Percentiles rank a stretch among this genome's conserved stretches.
Evolutionary conservation across 192 early-diverging fungal genomes (phyloP).

Genomic region (Coemansia sp.): DNA sequence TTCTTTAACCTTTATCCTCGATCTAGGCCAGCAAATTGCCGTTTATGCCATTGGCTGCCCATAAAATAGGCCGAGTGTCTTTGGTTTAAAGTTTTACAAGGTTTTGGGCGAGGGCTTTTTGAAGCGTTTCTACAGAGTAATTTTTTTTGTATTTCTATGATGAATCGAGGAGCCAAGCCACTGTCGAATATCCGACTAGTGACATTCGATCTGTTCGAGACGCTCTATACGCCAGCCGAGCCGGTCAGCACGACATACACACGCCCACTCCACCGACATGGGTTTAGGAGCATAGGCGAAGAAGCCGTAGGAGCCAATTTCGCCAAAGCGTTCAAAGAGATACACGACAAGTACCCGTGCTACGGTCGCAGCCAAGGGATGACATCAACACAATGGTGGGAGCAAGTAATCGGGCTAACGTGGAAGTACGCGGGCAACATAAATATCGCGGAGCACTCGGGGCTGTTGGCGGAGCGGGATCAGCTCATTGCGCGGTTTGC

Average conservation of each 20-base stretch:
- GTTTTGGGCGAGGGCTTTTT: not conserved
- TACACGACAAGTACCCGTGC: slow-evolving; percentile 48
- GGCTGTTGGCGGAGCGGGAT: slow-evolving; percentile 14
- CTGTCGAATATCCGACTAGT: slow-evolving; percentile 52
- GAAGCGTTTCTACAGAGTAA: no score
- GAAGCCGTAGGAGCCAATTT: slow-evolving; percentile 34
- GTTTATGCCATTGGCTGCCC: not conserved
- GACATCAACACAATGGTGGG: slow-evolving; percentile 58
- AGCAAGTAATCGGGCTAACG: slow-evolving; percentile 51
- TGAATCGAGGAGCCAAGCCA: slow-evolving; percentile 8
- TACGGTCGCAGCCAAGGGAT: slow-evolving; percentile 53
- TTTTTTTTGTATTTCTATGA: not conserved
- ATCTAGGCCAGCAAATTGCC: not conserved
- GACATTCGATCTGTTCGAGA: slow-evolving; percentile 66
- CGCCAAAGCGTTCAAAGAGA: slow-evolving; percentile 37
- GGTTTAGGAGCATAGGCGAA: slow-evolving; percentile 37
- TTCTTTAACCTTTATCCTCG: not conserved
- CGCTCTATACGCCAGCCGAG: slow-evolving; percentile 57
- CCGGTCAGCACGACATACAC: slow-evolving; percentile 29
- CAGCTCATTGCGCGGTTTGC: slow-evolving; percentile 52
- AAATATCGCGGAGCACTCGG: not conserved
- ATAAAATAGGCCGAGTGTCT: not conserved
- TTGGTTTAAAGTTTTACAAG: no score
- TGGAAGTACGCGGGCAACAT: slow-evolving; percentile 44
- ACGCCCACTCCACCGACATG: slow-evolving; percentile 36